Evolutionary conservation across 257 asterid species (phyloP).

Genomic region (Solanum peruvianum): DNA sequence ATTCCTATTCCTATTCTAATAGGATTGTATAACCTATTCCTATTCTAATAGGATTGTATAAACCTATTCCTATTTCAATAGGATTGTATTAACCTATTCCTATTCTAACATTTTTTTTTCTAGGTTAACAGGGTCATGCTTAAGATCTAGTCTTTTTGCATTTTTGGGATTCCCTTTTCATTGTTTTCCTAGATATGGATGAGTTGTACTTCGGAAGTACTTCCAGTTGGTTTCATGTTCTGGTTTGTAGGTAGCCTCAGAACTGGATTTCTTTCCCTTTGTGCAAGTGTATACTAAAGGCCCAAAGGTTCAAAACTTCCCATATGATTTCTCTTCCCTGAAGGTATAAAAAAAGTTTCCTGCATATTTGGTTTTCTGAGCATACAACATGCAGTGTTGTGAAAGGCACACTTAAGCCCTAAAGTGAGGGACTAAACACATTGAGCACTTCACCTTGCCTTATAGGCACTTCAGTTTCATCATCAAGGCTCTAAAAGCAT

Average conservation of each 20-base stretch:
- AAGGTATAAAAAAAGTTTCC: not conserved
- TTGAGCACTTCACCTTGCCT: not conserved
- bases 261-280: not conserved
- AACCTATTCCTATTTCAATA: too few relatives aligned
- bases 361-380: not conserved
- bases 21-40: too few relatives aligned
- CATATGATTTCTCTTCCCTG: not conserved
- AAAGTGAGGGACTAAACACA: not conserved
- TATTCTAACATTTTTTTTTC: not conserved
- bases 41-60: too few relatives aligned
- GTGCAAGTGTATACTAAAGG: not conserved
- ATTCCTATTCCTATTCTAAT: too few relatives aligned
- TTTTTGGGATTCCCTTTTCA: not conserved
- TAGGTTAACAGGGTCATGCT: not conserved
- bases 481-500: not conserved
- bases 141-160: not conserved
- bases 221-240: not conserved
- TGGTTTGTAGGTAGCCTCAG: not conserved
- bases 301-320: not conserved
- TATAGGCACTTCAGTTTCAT: not conserved
- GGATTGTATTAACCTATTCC: too few relatives aligned
- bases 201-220: not conserved
- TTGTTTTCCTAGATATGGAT: not conserved
- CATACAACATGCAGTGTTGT: not conserved
- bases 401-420: not conserved